These are phyloP conservation scores for Geosmithia flava DNA, from an alignment of 2,329 filamentous ascomycete genomes.

Conservation along the genomic window DNA sequence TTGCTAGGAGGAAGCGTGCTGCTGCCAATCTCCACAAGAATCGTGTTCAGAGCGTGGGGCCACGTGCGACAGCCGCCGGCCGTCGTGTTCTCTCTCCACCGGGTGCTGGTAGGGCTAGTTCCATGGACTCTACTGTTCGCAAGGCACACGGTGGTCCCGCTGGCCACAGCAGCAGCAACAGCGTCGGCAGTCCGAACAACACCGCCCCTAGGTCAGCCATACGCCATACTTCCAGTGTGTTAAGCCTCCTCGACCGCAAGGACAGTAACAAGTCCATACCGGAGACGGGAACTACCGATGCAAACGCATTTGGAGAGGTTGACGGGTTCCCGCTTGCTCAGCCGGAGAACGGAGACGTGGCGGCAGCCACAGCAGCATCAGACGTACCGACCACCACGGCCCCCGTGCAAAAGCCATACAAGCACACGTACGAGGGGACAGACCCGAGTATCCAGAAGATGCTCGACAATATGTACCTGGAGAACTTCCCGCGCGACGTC, in stretches of 20 bases:
- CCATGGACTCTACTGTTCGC: slow-evolving; percentile 8
- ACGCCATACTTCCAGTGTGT: slow-evolving; percentile 45
- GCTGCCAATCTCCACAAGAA: slow-evolving; percentile 38
- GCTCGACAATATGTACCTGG: slow-evolving; percentile 75
- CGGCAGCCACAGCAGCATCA: background rate
- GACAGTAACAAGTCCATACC: slow-evolving; percentile 45
- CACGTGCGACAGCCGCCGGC: slow-evolving; percentile 9
- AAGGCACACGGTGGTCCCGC: background rate
- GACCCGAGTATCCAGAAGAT: slow-evolving; percentile 56
- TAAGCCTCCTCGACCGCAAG: slow-evolving; percentile 45
- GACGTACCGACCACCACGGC: slow-evolving; percentile 3
- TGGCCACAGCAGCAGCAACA: background rate
- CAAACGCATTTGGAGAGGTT: slow-evolving; percentile 48
- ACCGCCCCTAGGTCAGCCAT: slow-evolving; percentile 28
- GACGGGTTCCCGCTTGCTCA: slow-evolving; percentile 39
- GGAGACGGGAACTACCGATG: slow-evolving; percentile 45
- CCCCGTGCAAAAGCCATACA: slow-evolving; percentile 11
- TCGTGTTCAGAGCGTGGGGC: slow-evolving; percentile 24
- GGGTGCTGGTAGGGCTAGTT: slow-evolving; percentile 15
- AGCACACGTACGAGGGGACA: slow-evolving; percentile 78
- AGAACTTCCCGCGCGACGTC: slow-evolving; percentile 55
- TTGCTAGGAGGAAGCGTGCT: slow-evolving; percentile 38
- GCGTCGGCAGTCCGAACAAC: background rate
- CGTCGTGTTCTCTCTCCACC: slow-evolving; percentile 19
- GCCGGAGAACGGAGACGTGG: background rate